Evolutionary conservation across 441 rosid species (phyloP).

Genomic region (Corymbia calophylla): DNA sequence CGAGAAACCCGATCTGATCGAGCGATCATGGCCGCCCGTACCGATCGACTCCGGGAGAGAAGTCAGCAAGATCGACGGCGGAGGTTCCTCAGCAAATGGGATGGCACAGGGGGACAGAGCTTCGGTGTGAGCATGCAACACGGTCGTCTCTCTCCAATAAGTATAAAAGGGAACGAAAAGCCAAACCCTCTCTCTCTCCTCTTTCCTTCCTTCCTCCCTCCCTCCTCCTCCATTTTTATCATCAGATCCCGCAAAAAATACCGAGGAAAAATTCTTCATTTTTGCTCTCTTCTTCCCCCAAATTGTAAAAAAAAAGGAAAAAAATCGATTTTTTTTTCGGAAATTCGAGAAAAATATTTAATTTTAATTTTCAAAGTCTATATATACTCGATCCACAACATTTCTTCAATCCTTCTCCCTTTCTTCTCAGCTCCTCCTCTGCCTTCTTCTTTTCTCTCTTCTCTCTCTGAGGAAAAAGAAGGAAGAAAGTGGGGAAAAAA

Average conservation of each 20-base stretch:
- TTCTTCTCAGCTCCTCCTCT: background rate
- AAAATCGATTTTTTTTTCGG: background rate
- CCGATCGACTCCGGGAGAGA: background rate
- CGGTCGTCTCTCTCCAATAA: background rate
- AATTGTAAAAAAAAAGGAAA: background rate
- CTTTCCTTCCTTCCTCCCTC: too few relatives aligned
- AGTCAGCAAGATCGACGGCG: background rate
- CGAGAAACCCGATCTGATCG: background rate
- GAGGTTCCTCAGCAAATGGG: background rate
- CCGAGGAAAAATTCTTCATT: background rate
- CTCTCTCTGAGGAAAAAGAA: background rate
- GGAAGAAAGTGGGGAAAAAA: background rate
- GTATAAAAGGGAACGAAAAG: background rate
- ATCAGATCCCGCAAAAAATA: background rate
- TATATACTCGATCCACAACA: slow-evolving; percentile 24
- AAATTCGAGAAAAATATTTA: background rate
- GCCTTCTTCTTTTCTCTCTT: slow-evolving; percentile 14
- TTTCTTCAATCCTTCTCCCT: slow-evolving; percentile 12
- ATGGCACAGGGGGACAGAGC: background rate
- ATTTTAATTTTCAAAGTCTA: background rate
- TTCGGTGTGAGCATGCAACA: background rate
- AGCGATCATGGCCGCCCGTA: background rate
- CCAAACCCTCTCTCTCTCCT: background rate
- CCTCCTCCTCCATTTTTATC: background rate
- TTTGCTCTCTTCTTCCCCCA: background rate